A percentile compares a stretch with the other conserved stretches of the same genome.
These are phyloP conservation scores for Starmerella gropengiesseri DNA, from an alignment of 805 yeast genomes.

Conservation along the genomic window DNA sequence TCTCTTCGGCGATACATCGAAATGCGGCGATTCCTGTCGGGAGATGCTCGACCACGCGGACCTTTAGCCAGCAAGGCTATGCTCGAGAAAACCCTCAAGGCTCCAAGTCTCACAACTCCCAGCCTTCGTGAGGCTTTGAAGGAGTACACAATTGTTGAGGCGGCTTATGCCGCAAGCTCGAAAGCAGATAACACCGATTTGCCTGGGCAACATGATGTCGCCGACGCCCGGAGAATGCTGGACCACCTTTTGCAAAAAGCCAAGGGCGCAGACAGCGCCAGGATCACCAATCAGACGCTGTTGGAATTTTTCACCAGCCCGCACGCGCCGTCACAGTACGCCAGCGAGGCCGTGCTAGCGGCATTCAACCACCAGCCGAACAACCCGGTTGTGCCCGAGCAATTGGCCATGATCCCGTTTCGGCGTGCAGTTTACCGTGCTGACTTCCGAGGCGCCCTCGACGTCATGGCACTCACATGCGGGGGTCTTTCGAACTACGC, in stretches of 20 bases:
- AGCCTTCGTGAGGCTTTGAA: conserved; percentile 21
- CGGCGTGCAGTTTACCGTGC: conserved; percentile 48
- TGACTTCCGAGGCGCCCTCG: conserved; percentile 46
- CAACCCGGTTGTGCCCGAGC: conserved; percentile 15
- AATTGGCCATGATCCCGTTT: conserved; percentile 49
- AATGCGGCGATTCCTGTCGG: conserved; percentile 1
- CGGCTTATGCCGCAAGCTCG: conserved; percentile 17
- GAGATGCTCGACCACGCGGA: background rate
- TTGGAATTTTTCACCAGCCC: conserved; percentile 20
- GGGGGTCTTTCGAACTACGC: conserved; percentile 44
- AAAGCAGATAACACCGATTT: conserved; percentile 20
- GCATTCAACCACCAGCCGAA: conserved; percentile 17
- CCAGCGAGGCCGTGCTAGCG: conserved; percentile 21
- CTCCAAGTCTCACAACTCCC: conserved; percentile 1
- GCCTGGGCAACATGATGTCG: conserved; percentile 17
- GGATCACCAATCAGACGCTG: conserved; percentile 20
- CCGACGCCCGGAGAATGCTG: conserved; percentile 22
- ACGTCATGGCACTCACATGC: conserved; percentile 49
- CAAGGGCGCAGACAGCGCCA: background rate
- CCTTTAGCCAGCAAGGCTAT: background rate
- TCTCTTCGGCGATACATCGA: background rate
- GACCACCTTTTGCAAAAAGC: conserved; percentile 16
- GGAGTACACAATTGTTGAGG: conserved; percentile 25
- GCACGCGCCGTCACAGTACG: conserved; percentile 23
- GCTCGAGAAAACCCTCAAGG: conserved; percentile 3